phyloP scores from a whole-genome alignment of 2,329 filamentous ascomycete genomes.

The Rhexocercosporidium sp. region DNA sequence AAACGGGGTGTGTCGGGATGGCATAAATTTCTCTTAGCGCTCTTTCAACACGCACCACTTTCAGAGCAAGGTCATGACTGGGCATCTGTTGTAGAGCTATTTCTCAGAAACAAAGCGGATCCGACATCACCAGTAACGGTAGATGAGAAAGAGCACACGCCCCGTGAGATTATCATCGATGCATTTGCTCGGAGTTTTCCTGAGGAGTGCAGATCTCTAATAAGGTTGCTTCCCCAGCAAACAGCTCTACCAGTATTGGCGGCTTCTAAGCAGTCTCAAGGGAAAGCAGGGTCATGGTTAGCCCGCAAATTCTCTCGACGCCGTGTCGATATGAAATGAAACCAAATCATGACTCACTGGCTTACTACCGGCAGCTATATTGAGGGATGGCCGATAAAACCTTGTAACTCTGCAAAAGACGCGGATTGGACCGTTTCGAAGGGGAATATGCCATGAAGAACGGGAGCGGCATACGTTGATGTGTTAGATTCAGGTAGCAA shows the following conservation, averaged over 20 bases:
- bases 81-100: not conserved
- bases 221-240: not conserved
- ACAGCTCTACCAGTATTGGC: too few relatives aligned
- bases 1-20: not conserved
- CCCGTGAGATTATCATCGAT: not conserved
- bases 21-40: not conserved
- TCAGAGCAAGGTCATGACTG: not conserved
- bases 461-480: too few relatives aligned
- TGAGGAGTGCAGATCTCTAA: not conserved
- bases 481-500: slow-evolving; percentile 18
- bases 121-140: not conserved
- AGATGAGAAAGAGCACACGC: not conserved
- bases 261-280: not conserved
- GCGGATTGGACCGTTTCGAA: too few relatives aligned
- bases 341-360: too few relatives aligned
- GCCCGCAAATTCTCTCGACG: not conserved
- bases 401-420: too few relatives aligned
- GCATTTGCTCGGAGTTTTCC: not conserved
- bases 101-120: not conserved
- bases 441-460: too few relatives aligned
- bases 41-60: not conserved
- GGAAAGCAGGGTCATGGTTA: not conserved
- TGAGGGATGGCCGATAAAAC: too few relatives aligned
- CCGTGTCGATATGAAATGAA: not conserved
- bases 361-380: too few relatives aligned